Percentiles rank a stretch among this genome's conserved stretches.
phyloP scores from a whole-genome alignment of 78 protist genomes.

The Tieghemostelium lacteum region DNA sequence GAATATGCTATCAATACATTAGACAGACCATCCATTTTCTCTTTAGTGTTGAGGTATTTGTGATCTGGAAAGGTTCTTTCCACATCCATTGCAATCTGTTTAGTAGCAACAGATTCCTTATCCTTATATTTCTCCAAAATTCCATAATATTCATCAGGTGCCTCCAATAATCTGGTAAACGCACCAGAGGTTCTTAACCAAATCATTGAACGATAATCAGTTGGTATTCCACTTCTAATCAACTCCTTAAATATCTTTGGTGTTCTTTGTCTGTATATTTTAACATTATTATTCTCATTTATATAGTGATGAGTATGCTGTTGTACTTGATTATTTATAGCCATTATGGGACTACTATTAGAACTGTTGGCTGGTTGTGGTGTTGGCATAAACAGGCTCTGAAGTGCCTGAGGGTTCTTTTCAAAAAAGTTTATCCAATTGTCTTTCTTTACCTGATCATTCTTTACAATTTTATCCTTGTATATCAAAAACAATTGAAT shows the following conservation, averaged over 20 bases:
- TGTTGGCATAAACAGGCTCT: background rate
- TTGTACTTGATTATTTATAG: background rate
- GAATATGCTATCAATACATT: slow-evolving; percentile 84
- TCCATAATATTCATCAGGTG: slow-evolving; percentile 48
- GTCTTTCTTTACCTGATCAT: slow-evolving; percentile 15
- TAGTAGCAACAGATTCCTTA: slow-evolving; percentile 33
- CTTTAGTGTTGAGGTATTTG: slow-evolving; percentile 54
- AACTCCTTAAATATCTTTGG: slow-evolving; percentile 47
- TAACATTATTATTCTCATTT: background rate
- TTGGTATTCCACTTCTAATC: slow-evolving; percentile 51
- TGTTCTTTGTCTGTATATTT: slow-evolving; percentile 14
- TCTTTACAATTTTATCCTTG: slow-evolving; percentile 38
- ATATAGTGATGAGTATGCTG: too few relatives aligned
- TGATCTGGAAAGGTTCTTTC: slow-evolving; percentile 90
- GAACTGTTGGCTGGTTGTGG: background rate
- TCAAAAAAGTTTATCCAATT: slow-evolving; percentile 45
- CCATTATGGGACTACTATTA: background rate
- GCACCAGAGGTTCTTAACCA: slow-evolving; percentile 70
- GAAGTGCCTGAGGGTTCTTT: slow-evolving; percentile 22
- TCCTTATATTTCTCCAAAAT: slow-evolving; percentile 26
- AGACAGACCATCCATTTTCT: slow-evolving; percentile 46
- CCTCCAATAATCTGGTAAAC: slow-evolving; percentile 13
- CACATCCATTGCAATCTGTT: slow-evolving; percentile 81
- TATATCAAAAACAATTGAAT: slow-evolving; percentile 47
- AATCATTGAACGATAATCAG: slow-evolving; percentile 39